phyloP scores from a whole-genome alignment of 768 basidiomycete genomes.

The Boletus sensibilis region DNA sequence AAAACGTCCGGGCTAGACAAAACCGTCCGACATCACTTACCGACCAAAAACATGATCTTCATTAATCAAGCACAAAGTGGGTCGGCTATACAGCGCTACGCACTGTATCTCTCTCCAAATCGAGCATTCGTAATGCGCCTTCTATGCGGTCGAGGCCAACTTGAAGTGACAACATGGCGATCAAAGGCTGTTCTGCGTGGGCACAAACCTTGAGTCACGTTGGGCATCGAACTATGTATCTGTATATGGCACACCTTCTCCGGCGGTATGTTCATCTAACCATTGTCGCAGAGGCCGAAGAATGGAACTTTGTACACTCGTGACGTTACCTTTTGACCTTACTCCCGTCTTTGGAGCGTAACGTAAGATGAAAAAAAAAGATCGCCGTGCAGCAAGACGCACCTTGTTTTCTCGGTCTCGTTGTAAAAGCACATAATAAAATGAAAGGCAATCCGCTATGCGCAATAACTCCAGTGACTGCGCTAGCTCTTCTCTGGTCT shows the following conservation, averaged over 20 bases:
- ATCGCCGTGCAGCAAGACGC: conserved; percentile 1
- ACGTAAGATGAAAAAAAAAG: not conserved
- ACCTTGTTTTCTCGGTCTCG: conserved; percentile 62
- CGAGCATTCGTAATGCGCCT: conserved; percentile 31
- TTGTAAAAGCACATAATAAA: conserved; percentile 64
- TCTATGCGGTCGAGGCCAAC: conserved; percentile 52
- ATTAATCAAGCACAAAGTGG: conserved; percentile 8
- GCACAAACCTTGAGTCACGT: conserved; percentile 1
- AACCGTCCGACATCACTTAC: not conserved
- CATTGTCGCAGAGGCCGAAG: conserved; percentile 44
- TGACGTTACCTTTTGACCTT: conserved; percentile 43
- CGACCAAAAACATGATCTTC: not conserved
- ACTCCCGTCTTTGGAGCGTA: conserved; percentile 47
- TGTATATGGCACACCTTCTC: conserved; percentile 27
- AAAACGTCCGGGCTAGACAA: not conserved
- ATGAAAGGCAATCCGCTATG: conserved; percentile 61
- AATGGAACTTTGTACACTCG: conserved; percentile 44
- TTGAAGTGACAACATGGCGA: conserved; percentile 40
- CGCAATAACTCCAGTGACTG: conserved; percentile 59
- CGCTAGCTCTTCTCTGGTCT: conserved; percentile 46
- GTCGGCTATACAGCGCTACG: not conserved
- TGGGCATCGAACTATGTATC: not conserved
- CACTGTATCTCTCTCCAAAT: not conserved
- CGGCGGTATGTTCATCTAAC: conserved; percentile 35
- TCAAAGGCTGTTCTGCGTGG: conserved; percentile 27